Evolutionary conservation across 176 grass and related monocot species (phyloP), one percentile per base, ranked within the genome.

Genomic region (Pontederia crassipes): DNA sequence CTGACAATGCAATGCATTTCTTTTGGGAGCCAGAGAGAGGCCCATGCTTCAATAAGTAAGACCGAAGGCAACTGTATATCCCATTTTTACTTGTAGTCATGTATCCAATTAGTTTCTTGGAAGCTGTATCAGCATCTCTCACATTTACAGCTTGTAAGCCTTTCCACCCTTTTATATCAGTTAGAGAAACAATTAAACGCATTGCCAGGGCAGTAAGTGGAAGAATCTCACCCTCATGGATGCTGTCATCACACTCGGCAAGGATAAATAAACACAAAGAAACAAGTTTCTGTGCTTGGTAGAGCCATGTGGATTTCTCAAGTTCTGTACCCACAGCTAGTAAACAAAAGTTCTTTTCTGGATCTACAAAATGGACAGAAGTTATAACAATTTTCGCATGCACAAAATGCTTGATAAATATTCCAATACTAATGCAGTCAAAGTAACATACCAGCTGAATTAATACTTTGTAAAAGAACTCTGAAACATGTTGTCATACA

Each of bases 141-240:
- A 57, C 61, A 60, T 78, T 68, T 46, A 76, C 76, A 75, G 17
- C 79, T 62, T 65, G 78, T 52, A 96, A 40, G 9, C 45, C 71
- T 70, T 90, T 90, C 92, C 92, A 96, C 45, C 79, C 85, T 82
- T 82, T 90, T 45, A 61, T 53, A 77, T 96, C 92, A 59, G 92
- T 90, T 75, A 96, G 76, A 51, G 86, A 90, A 10, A 96, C 67
- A 72, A 77, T 77, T 63, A 96, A 74, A 53, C 81, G 81, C 92
- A 96, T 82, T 74, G 86, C 73, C 79, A 82, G 53, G 69, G 57
- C 54, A 70, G 83, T 80, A 66, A 88, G 69, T 45, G 77, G 60
- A 82, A 78, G 61, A 28, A 78, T 77, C 57, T 57, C 78, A 75
- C 70, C 75, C 75, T 75, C 73, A 57, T 55, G 64, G 66, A 49